A percentile compares a stretch with the other conserved stretches of the same genome.
Evolutionary conservation across 257 asterid genomes (phyloP).

Genomic region (Paulownia fortunei): DNA sequence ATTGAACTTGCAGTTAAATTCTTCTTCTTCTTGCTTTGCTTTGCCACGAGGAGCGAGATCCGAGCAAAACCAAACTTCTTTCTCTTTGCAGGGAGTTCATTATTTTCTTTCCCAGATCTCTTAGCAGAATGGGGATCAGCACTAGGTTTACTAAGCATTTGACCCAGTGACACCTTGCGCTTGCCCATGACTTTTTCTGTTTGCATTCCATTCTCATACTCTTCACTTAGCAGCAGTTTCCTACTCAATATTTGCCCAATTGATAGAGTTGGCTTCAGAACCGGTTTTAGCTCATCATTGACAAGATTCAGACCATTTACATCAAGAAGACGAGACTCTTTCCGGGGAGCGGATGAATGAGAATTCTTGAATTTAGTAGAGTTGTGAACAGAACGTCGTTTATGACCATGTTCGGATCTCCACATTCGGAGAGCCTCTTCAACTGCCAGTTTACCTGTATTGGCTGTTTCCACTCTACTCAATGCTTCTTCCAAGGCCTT

Average conservation of each 20-base stretch:
- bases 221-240: constrained; percentile 79
- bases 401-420: constrained; percentile 88
- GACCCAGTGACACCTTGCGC: constrained; percentile 70
- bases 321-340: constrained; percentile 55
- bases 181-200: constrained; percentile 43
- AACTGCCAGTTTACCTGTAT: constrained; percentile 68
- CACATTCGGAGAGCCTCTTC: constrained; percentile 84
- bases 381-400: constrained; percentile 54
- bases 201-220: constrained; percentile 50
- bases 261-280: no score
- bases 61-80: no score
- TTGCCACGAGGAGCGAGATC: constrained; percentile 69
- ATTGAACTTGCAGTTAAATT: constrained; percentile 40
- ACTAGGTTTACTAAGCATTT: constrained; percentile 63
- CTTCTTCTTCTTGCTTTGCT: constrained; percentile 79
- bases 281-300: constrained; percentile 54
- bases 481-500: no score
- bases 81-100: constrained; percentile 64
- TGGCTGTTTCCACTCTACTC: constrained; percentile 77
- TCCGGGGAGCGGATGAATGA: constrained; percentile 51
- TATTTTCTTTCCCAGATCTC: constrained; percentile 55
- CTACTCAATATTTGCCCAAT: no score
- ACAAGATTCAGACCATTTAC: constrained; percentile 56
- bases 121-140: constrained; percentile 28
- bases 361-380: no score